phyloP scores from a whole-genome alignment of 2,329 filamentous ascomycete species.

The Diaporthe velutina region DNA sequence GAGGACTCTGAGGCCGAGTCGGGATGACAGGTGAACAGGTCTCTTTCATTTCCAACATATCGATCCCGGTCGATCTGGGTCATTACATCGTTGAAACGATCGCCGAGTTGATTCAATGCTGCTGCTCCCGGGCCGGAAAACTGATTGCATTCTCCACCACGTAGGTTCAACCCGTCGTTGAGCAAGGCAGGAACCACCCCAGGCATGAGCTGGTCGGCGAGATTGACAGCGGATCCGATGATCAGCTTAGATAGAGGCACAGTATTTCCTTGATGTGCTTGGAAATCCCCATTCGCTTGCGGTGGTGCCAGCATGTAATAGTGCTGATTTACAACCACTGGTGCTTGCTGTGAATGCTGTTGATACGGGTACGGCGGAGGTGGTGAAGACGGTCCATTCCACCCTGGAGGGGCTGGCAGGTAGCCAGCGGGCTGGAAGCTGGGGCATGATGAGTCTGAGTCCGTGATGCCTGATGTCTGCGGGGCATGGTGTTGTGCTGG shows the following conservation, averaged over 20 bases:
- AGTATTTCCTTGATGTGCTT: constrained; percentile 39
- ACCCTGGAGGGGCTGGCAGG: constrained; percentile 45
- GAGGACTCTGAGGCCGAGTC: constrained; percentile 9
- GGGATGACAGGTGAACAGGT: constrained; percentile 60
- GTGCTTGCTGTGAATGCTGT: constrained; percentile 47
- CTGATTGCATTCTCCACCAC: constrained; percentile 57
- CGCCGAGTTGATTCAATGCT: constrained; percentile 71
- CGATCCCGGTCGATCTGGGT: constrained; percentile 78
- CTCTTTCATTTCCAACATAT: constrained; percentile 65
- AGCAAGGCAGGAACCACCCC: constrained; percentile 53
- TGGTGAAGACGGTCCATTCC: constrained; percentile 36
- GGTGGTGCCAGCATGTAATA: constrained; percentile 57
- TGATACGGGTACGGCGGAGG: constrained; percentile 45
- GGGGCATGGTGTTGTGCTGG: constrained; percentile 33
- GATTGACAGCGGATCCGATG: constrained; percentile 56
- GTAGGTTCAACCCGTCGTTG: constrained; percentile 58
- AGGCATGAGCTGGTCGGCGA: constrained; percentile 58
- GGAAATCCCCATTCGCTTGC: constrained; percentile 37
- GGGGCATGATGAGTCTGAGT: constrained; percentile 23
- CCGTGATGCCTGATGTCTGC: constrained; percentile 30
- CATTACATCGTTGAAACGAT: constrained; percentile 76
- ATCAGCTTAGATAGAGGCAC: constrained; percentile 52
- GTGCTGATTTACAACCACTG: constrained; percentile 66
- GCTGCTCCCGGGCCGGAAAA: constrained; percentile 60
- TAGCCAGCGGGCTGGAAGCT: constrained; percentile 46